A percentile compares a stretch with the other conserved stretches of the same genome.
phyloP scores from a whole-genome alignment of 2,329 filamentous ascomycete species.

The Septoria linicola region DNA sequence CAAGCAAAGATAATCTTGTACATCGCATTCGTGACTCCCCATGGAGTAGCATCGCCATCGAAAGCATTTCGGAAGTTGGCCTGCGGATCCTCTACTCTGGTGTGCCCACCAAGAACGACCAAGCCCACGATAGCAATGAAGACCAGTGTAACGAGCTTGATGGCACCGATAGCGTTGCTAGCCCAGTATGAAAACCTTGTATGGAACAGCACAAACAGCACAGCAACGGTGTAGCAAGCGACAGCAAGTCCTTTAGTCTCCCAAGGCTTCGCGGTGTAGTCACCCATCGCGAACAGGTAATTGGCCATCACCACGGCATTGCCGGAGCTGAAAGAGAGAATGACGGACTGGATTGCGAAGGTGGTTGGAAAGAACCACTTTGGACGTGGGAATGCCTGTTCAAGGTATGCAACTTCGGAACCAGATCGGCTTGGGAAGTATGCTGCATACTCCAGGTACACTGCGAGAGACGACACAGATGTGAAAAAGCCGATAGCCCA shows the following conservation, averaged over 20 bases:
- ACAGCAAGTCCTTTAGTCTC: conserved; percentile 66
- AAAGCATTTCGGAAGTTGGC: conserved; percentile 59
- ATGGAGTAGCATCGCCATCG: conserved; percentile 47
- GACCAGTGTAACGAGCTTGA: conserved; percentile 63
- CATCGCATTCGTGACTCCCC: conserved; percentile 58
- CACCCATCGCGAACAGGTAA: conserved; percentile 62
- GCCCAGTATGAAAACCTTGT: conserved; percentile 59
- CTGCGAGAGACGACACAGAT: conserved; percentile 54
- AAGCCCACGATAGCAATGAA: conserved; percentile 56
- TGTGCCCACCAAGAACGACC: conserved; percentile 61
- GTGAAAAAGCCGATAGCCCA: conserved; percentile 65
- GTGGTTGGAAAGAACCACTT: conserved; percentile 63
- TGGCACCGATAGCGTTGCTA: conserved; percentile 56
- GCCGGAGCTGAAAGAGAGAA: conserved; percentile 65
- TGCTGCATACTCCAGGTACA: conserved; percentile 63
- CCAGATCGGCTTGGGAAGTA: conserved; percentile 68
- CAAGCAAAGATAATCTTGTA: conserved; percentile 48
- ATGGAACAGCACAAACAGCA: conserved; percentile 47
- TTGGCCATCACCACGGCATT: conserved; percentile 61
- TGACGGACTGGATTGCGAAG: conserved; percentile 63
- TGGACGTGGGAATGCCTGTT: conserved; percentile 65
- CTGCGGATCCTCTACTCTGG: conserved; percentile 51
- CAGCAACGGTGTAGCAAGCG: conserved; percentile 60
- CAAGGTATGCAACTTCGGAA: conserved; percentile 65
- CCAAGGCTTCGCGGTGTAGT: conserved; percentile 56